Conservation (phyloP, 2,329 filamentous ascomycete genomes). For the Knoxdaviesia proteae region DNA sequence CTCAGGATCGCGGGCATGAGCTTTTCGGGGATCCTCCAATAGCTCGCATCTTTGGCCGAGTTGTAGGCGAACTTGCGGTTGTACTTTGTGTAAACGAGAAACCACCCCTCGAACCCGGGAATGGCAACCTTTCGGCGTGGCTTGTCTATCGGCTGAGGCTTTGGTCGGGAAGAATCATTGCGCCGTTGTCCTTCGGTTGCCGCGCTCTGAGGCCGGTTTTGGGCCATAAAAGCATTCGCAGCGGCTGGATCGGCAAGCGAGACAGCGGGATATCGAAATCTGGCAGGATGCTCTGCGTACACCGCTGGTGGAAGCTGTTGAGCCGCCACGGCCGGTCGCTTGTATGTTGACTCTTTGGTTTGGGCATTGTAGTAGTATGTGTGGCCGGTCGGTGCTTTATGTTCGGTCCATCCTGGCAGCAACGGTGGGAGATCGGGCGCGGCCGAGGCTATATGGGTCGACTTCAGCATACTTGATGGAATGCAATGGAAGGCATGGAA, state of each 20-base stretch:
- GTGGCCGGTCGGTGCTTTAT: slow-evolving; percentile 74
- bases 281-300: not conserved
- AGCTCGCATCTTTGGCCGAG: slow-evolving; percentile 63
- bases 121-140: slow-evolving; percentile 64
- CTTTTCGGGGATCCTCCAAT: slow-evolving; percentile 85
- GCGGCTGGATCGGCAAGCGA: slow-evolving; percentile 30
- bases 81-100: slow-evolving; percentile 81
- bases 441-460: slow-evolving; percentile 45
- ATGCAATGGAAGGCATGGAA: too few species aligned
- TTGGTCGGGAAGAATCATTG: slow-evolving; percentile 20
- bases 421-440: slow-evolving; percentile 32
- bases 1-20: slow-evolving; percentile 58
- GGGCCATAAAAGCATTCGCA: slow-evolving; percentile 40
- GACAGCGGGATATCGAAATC: slow-evolving; percentile 6
- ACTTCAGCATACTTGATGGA: slow-evolving; percentile 41
- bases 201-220: slow-evolving; percentile 20
- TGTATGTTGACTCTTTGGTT: slow-evolving; percentile 76
- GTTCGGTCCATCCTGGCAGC: slow-evolving; percentile 74
- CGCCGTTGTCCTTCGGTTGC: slow-evolving; percentile 13
- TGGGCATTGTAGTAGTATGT: slow-evolving; percentile 70
- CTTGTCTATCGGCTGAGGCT: slow-evolving; percentile 53
- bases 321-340: slow-evolving; percentile 33
- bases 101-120: slow-evolving; percentile 67
- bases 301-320: not conserved
- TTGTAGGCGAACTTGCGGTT: slow-evolving; percentile 84